Conservation (phyloP, 2,329 filamentous ascomycete species). For the Phoma sp. region DNA sequence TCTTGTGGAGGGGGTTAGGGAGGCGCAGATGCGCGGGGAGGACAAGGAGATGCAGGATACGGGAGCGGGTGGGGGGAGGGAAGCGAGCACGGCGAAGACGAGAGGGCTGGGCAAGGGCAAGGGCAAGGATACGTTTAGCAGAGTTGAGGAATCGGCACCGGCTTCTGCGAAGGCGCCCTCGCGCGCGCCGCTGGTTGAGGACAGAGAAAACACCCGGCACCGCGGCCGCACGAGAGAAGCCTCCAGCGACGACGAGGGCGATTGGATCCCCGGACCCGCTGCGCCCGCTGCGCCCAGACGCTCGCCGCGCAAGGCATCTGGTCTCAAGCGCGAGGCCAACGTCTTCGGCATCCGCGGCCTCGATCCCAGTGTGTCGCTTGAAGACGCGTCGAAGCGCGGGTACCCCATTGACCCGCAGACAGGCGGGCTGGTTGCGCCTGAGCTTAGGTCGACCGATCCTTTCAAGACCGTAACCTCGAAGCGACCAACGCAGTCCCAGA, state of each 20-base stretch:
- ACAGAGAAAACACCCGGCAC: slow-evolving; percentile 40
- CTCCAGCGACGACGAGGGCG: slow-evolving; percentile 41
- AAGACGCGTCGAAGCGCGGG: slow-evolving; percentile 27
- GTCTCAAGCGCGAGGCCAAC: slow-evolving; percentile 27
- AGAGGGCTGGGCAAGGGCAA: slow-evolving; percentile 24
- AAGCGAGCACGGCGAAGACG: slow-evolving; percentile 17
- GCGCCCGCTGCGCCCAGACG: slow-evolving; percentile 2
- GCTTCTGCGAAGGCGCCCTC: slow-evolving; percentile 25
- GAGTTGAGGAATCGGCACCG: slow-evolving; percentile 22
- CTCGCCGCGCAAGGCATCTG: slow-evolving; percentile 17
- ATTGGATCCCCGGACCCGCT: slow-evolving; percentile 45
- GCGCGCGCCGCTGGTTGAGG: slow-evolving; percentile 29
- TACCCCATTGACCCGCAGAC: slow-evolving; percentile 11
- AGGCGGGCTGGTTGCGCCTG: slow-evolving; percentile 16
- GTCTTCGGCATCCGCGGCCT: slow-evolving; percentile 42
- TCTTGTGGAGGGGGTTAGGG: slow-evolving; percentile 53
- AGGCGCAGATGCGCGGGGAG: slow-evolving; percentile 62
- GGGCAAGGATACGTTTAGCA: slow-evolving; percentile 23
- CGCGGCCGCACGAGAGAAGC: slow-evolving; percentile 29
- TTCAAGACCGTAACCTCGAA: slow-evolving; percentile 36
- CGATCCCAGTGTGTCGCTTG: slow-evolving; percentile 26
- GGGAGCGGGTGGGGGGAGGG: slow-evolving; percentile 21
- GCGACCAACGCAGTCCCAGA: slow-evolving; percentile 17
- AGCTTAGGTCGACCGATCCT: slow-evolving; percentile 26
- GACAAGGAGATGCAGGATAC: slow-evolving; percentile 45